Evolutionary conservation across 768 basidiomycete genomes (phyloP).

Genomic region (Psilocybe cyanescens): DNA sequence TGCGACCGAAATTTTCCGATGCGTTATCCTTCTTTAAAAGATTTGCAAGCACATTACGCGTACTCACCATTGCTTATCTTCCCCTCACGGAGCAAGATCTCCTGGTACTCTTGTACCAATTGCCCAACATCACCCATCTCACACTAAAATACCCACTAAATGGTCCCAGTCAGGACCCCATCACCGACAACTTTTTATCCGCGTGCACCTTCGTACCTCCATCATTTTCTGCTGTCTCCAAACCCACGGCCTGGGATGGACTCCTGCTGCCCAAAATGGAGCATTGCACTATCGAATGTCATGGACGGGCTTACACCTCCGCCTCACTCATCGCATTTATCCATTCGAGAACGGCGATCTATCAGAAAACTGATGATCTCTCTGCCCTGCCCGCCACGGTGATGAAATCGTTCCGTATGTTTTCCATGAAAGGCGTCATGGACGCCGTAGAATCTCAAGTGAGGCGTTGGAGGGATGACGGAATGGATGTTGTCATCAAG

Average conservation of each 20-base stretch:
- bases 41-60: slow-evolving; percentile 29
- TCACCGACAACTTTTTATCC: slow-evolving; percentile 37
- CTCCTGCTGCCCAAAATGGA: slow-evolving; percentile 29
- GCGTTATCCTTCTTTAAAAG: slow-evolving; percentile 33
- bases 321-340: background rate
- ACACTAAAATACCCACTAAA: slow-evolving; percentile 38
- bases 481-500: slow-evolving; percentile 30
- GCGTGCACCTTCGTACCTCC: slow-evolving; percentile 4
- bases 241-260: background rate
- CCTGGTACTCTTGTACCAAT: slow-evolving; percentile 30
- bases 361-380: background rate
- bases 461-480: slow-evolving; percentile 27
- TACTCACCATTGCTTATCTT: slow-evolving; percentile 40
- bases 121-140: slow-evolving; percentile 33
- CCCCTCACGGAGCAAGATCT: slow-evolving; percentile 39
- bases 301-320: slow-evolving; percentile 24
- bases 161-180: slow-evolving; percentile 36
- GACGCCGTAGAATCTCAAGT: slow-evolving; percentile 23
- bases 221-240: background rate
- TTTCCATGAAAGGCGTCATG: slow-evolving; percentile 31
- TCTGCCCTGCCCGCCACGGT: slow-evolving; percentile 7
- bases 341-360: slow-evolving; percentile 21
- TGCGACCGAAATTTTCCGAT: slow-evolving; percentile 26
- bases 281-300: slow-evolving; percentile 34
- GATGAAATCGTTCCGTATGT: slow-evolving; percentile 31